A percentile compares a stretch with the other conserved stretches of the same genome.
Conservation (phyloP, 805 yeast genomes). For the Pichia gijzeniarum region DNA sequence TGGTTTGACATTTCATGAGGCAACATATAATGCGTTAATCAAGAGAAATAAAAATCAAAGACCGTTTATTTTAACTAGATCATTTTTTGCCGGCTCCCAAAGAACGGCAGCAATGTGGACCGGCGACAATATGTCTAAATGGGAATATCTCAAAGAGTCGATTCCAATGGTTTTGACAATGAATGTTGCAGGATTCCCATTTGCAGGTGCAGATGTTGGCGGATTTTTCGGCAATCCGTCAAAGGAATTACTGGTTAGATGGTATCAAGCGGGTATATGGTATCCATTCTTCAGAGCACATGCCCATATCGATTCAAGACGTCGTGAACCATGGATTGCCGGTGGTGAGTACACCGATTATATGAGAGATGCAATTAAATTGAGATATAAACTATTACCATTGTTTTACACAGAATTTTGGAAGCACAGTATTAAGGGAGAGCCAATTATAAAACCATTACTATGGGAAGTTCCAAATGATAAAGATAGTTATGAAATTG, state of each 20-base stretch:
- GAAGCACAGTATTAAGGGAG: slow-evolving; percentile 51
- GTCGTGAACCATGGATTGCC: slow-evolving; percentile 89
- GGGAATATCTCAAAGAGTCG: slow-evolving; percentile 79
- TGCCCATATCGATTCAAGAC: slow-evolving; percentile 88
- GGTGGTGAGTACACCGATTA: slow-evolving; percentile 65
- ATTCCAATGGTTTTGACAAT: slow-evolving; percentile 84
- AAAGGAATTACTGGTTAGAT: slow-evolving; percentile 72
- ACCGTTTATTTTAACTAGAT: slow-evolving; percentile 83
- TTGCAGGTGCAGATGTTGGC: slow-evolving; percentile 94
- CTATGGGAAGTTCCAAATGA: slow-evolving; percentile 49
- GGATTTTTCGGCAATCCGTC: slow-evolving; percentile 93
- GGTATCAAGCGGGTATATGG: slow-evolving; percentile 96
- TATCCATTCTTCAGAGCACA: slow-evolving; percentile 96
- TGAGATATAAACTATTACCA: slow-evolving; percentile 76
- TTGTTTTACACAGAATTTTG: slow-evolving; percentile 73
- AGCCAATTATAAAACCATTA: slow-evolving; percentile 68
- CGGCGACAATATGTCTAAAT: slow-evolving; percentile 90
- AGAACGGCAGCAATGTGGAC: slow-evolving; percentile 94
- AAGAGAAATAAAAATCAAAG: slow-evolving; percentile 49
- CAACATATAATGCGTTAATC: slow-evolving; percentile 63
- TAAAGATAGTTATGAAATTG: slow-evolving; percentile 48
- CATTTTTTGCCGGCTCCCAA: slow-evolving; percentile 90
- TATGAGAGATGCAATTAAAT: slow-evolving; percentile 62
- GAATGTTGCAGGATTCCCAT: slow-evolving; percentile 82
- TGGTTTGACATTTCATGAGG: slow-evolving; percentile 74